Evolutionary conservation across 495 filamentous ascomycete species (phyloP), one percentile per base, ranked within the genome.

Genomic region (Aspergillus ostianus): DNA sequence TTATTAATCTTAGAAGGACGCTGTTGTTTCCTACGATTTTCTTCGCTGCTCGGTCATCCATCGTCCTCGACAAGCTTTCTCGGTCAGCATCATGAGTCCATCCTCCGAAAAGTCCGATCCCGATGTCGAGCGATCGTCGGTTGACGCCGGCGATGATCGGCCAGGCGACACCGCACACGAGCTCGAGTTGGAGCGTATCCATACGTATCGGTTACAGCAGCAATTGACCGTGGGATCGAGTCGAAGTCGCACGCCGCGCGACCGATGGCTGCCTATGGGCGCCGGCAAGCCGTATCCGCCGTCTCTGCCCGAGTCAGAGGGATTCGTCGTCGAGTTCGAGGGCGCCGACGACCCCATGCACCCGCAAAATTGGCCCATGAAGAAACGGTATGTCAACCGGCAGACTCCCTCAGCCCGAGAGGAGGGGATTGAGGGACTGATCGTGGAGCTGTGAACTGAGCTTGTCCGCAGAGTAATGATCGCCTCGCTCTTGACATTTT

Each of bases 281-380:
- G 68, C 64, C 4, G 71, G 71, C 10, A 75, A 70, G 52, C 73
- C 74, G 12, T 77, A 76, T 59, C 78, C 80, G 7, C 75, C 73
- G 2, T 53, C 63, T 6, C 68, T 82, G 3, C 81, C 81, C 4
- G 68, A 73, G 29, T 66, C 69, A 8, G 71, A 79, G 2, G 80
- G 76, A 27, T 84, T 84, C 62, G 75, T 84, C 17, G 81, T 85
- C 9, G 80, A 84, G 56, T 85, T 83, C 57, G 75, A 79, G 44
- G 82, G 81, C 1, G 56, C 62, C 0, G 71, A 81, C 45, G 80
- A 83, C 60, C 78, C 78, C 0, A 66, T 72, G 49, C 72, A 82
- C 53, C 80, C 81, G 3, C 71, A 80, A 56, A 85, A 84, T 67
- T 84, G 80, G 73, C 56, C 65, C 0, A 61, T 70, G 50, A 56